Evolutionary conservation across 768 basidiomycete genomes (phyloP), one percentile per base, ranked within the genome.

Genomic region (Tylopilus sp.): DNA sequence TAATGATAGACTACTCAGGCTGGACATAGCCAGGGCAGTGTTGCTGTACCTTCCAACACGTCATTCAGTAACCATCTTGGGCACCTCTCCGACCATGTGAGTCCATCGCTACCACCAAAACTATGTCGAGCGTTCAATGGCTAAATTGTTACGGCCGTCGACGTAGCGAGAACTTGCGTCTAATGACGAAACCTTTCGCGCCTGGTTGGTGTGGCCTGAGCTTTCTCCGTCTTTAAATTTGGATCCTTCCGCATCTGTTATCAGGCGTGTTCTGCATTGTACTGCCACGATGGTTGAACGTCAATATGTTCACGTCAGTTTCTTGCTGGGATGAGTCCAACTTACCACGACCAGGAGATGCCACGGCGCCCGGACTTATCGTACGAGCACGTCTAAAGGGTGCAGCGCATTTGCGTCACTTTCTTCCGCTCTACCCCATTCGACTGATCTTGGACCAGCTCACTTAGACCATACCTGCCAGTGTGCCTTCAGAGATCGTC

Each of bases 41-140:
- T 8, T 14, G 26, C n/a, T n/a, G 43, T 21, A 21, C 45, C 30
- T 45, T 45, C 30, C 42, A 44, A 42, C 21, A 57, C 54, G 49
- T 53, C 49, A 60, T 52, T 51, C 16, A n/a, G n/a, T 41, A 41
- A 19, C 21, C 40, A n/a, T 30, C 45, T 13, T 38, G 47, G 48
- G 31, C 51, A n/a, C 14, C 8, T 28, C 44, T 29, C 22, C 14
- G 21, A 12, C 48, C 43, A 49, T 56, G 47, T 52, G 53, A 50
- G 34, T n/a, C 24, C 31, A 36, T 49, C 30, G 25, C 30, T 22
- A 26, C 29, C 8, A 19, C 44, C 50, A 22, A 41, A 16, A 25
- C 31, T 40, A 40, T 17, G 19, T 9, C 40, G 33, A 13, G 47
- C 40, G 29, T 24, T 13, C 44, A 26, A 24, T 30, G 31, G 31